phyloP scores from a whole-genome alignment of 306 rosid species.

The Cicer pinnatifidum region DNA sequence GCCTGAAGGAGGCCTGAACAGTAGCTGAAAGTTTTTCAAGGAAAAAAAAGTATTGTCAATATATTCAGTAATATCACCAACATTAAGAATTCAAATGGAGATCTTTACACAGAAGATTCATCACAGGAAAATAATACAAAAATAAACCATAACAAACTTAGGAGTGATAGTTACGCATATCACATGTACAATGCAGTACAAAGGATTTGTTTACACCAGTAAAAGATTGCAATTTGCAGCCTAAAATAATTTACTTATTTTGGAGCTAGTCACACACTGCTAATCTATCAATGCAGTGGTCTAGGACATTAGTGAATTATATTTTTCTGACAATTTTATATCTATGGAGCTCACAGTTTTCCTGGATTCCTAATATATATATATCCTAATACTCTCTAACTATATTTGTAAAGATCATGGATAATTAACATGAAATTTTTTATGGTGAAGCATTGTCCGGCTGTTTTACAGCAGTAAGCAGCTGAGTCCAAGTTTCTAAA shows the following conservation, averaged over 20 bases:
- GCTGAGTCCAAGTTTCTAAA: neutral
- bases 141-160: slow-evolving; percentile 16
- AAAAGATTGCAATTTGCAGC: neutral
- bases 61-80: slow-evolving; percentile 6
- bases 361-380: neutral
- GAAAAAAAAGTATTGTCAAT: slow-evolving; percentile 5
- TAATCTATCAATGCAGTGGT: slow-evolving; percentile 24
- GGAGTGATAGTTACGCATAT: slow-evolving; percentile 12
- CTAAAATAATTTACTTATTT: slow-evolving; percentile 5
- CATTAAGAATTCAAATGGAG: slow-evolving; percentile 24
- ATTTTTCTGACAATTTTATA: slow-evolving; percentile 22
- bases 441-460: neutral
- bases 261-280: slow-evolving; percentile 7
- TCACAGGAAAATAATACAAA: neutral
- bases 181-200: slow-evolving; percentile 12
- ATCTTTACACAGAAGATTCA: neutral
- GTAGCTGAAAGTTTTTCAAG: slow-evolving; percentile 63
- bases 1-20: slow-evolving; percentile 76
- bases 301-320: slow-evolving; percentile 1
- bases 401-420: neutral
- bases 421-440: neutral
- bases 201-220: slow-evolving; percentile 21
- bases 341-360: slow-evolving; percentile 10
- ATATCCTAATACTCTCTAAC: neutral
- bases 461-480: slow-evolving; percentile 36